Conservation (phyloP, 805 yeast species). For the Candida broadrunensis region DNA sequence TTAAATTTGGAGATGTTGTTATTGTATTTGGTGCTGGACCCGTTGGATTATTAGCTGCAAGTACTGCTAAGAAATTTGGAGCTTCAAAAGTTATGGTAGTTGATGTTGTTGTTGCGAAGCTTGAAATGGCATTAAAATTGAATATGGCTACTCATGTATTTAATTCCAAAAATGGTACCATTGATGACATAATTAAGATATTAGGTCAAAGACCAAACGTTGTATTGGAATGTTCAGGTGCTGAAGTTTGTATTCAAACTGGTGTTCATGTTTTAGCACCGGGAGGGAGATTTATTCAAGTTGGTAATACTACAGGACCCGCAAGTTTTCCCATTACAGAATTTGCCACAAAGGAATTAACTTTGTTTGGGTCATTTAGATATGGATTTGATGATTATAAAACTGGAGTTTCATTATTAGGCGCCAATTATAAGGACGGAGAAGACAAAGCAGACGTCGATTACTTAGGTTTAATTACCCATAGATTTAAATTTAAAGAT, state of each 20-base stretch:
- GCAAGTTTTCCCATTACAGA: conserved; percentile 19
- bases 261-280: conserved; percentile 13
- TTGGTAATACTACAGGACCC: conserved; percentile 18
- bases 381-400: conserved; percentile 16
- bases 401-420: conserved; percentile 16
- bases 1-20: conserved; percentile 13
- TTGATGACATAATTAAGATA: conserved; percentile 14
- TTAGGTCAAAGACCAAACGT: conserved; percentile 25
- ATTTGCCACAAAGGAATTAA: conserved; percentile 17
- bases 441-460: conserved; percentile 6
- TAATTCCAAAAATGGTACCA: conserved; percentile 2
- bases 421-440: conserved; percentile 5
- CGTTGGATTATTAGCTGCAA: conserved; percentile 20
- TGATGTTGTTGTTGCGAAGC: conserved; percentile 21
- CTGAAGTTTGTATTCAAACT: conserved; percentile 15
- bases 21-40: conserved; percentile 25
- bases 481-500: conserved; percentile 16
- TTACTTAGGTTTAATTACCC: conserved; percentile 16
- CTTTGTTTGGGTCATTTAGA: conserved; percentile 15
- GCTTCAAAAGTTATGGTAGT: conserved; percentile 18
- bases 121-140: conserved; percentile 17
- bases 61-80: conserved; percentile 19
- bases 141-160: conserved; percentile 5
- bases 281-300: conserved; percentile 15
- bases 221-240: conserved; percentile 20